Evolutionary conservation across 2,329 filamentous ascomycete genomes (phyloP).

Genomic region (Fonsecaea pedrosoi): DNA sequence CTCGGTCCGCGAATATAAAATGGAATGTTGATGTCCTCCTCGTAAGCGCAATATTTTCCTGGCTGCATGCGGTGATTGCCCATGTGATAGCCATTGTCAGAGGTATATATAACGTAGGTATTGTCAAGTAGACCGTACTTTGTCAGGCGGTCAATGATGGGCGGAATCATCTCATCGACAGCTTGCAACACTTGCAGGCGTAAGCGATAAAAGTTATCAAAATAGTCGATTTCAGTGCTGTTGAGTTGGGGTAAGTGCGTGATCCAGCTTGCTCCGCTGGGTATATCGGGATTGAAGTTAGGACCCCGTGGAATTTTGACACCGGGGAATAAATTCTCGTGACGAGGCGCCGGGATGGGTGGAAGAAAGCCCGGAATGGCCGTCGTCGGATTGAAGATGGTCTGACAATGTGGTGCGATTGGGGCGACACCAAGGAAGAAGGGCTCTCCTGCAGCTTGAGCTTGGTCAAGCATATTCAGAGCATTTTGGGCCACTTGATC

Average conservation of each 20-base stretch:
- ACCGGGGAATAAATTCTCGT: slow-evolving; percentile 67
- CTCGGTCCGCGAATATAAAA: slow-evolving; percentile 66
- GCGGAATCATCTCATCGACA: slow-evolving; percentile 62
- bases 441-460: slow-evolving; percentile 58
- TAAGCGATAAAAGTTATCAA: slow-evolving; percentile 60
- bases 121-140: slow-evolving; percentile 54
- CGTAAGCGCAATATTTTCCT: slow-evolving; percentile 64
- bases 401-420: slow-evolving; percentile 69
- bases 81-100: slow-evolving; percentile 67
- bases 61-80: slow-evolving; percentile 65
- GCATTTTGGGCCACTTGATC: slow-evolving; percentile 68
- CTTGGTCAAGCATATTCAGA: slow-evolving; percentile 66
- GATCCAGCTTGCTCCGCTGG: slow-evolving; percentile 57
- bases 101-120: slow-evolving; percentile 66
- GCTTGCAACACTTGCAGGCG: slow-evolving; percentile 59
- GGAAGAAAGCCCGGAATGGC: slow-evolving; percentile 48
- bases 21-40: slow-evolving; percentile 67
- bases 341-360: slow-evolving; percentile 66
- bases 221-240: slow-evolving; percentile 55
- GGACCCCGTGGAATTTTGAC: slow-evolving; percentile 65
- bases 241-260: slow-evolving; percentile 53
- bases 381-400: slow-evolving; percentile 42
- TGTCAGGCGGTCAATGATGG: slow-evolving; percentile 52
- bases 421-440: slow-evolving; percentile 74
- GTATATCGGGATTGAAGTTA: slow-evolving; percentile 69